Percentiles rank a stretch among this genome's conserved stretches.
Evolutionary conservation across 2,329 filamentous ascomycete species (phyloP).

Genomic region (Fusarium sp.): DNA sequence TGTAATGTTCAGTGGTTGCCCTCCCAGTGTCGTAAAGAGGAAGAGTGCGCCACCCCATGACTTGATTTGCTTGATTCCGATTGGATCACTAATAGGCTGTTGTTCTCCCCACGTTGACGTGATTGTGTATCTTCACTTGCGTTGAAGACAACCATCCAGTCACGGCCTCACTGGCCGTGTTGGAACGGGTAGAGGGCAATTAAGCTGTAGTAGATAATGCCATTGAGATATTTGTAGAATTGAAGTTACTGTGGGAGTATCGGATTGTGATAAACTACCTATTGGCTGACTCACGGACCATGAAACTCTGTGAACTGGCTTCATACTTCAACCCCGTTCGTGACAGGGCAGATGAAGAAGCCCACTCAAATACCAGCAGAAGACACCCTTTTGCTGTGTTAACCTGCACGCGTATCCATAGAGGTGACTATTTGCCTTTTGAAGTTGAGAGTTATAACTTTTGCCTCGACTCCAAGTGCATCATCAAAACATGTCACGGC

Average conservation of each 20-base stretch:
- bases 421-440: too few relatives aligned
- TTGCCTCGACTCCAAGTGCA: not conserved
- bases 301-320: not conserved
- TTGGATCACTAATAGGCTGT: conserved; percentile 7
- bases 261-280: not conserved
- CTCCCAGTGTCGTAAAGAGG: not conserved
- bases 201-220: not conserved
- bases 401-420: not conserved
- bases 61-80: not conserved
- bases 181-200: not conserved
- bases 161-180: not conserved
- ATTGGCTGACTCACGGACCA: not conserved
- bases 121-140: conserved; percentile 13
- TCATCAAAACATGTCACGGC: not conserved
- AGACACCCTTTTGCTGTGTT: too few relatives aligned
- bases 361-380: not conserved
- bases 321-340: not conserved
- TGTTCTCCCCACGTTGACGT: conserved; percentile 11
- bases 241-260: not conserved
- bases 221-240: too few relatives aligned
- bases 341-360: not conserved
- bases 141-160: not conserved
- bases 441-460: not conserved
- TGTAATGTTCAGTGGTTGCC: not conserved
- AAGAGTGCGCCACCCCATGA: not conserved